A percentile compares a stretch with the other conserved stretches of the same genome.
Evolutionary conservation across 352 stramenopile genomes (phyloP).

Genomic region (Phytopythium sindhum): DNA sequence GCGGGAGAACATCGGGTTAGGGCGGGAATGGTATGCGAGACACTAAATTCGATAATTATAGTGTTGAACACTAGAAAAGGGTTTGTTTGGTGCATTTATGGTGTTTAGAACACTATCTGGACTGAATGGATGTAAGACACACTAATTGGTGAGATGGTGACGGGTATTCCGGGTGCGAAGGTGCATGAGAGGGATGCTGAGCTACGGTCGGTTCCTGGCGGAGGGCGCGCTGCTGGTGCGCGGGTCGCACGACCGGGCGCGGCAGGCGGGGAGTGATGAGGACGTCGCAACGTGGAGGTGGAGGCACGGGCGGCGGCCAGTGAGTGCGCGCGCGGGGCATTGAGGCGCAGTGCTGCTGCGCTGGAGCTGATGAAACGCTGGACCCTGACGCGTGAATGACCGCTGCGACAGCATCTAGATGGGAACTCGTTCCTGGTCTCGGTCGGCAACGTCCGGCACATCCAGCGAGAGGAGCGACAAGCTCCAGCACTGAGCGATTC

Average conservation of each 20-base stretch:
- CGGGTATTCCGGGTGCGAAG: no score
- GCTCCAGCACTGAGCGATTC: conserved; percentile 11
- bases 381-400: not conserved
- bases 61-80: no score
- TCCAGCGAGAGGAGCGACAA: conserved; percentile 13
- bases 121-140: no score
- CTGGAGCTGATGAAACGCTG: no score
- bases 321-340: conserved; percentile 16
- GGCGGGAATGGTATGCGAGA: not conserved
- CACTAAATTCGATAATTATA: no score
- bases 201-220: conserved; percentile 42
- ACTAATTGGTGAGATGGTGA: no score
- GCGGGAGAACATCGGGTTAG: not conserved
- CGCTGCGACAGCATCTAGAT: conserved; percentile 36
- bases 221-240: conserved; percentile 43
- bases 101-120: no score
- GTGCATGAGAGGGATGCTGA: conserved; percentile 15
- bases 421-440: conserved; percentile 73
- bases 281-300: conserved; percentile 50
- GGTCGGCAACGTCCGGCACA: conserved; percentile 26
- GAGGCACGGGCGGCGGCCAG: conserved; percentile 43
- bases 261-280: conserved; percentile 1
- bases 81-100: no score
- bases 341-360: no score
- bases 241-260: conserved; percentile 29